Base-by-base conservation (phyloP, 2,329 filamentous ascomycete species). In the Lithohypha guttulata region DNA sequence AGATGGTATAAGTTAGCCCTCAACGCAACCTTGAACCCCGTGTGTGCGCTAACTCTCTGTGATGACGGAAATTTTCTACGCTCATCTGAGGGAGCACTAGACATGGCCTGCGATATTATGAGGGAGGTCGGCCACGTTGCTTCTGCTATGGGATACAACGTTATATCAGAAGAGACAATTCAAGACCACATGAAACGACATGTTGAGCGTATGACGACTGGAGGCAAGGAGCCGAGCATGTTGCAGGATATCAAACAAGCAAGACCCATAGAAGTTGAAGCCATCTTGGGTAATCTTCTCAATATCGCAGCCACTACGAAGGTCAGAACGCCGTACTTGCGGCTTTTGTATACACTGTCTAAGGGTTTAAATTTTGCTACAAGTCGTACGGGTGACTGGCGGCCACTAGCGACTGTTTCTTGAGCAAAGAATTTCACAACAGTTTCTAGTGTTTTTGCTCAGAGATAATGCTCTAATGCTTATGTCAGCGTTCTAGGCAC, bases 261-360 rank as follows among this genome's bases (percentile, higher is more conserved):
- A 0, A 65, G 74, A 51, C 69, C 69, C 23, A 67, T 83, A 65
- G 79, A 84, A 62, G 55, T 82, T 34, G 79, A 83, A 59, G 79
- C 80, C 15, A 81, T 83, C 25, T 54, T 83, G 13, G 79, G 79
- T 2, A 82, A 83, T 53, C 75, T 79, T 1, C 71, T 82, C 14
- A 62, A 75, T 47, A 76, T 80, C 34, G 79, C 79, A 11, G 62
- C 73, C 47, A 66, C 66, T 37, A 65, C 68, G 33, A 77, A 77
- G 0, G 69, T 78, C 3, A 70, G 78, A 51, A 70, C 81, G 69
- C 75, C 76, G 11, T 62, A 75, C 54, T 52, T 82, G 59, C 75
- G 81, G 62, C 78, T 61, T n/a, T 49, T 81, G 47, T 81, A 82
- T 61, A 77, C 77, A 6, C 23, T 43, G 14, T 22, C 39, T 3